Base-by-base conservation (phyloP, 306 rosid species). In the Hippophae tibetana region DNA sequence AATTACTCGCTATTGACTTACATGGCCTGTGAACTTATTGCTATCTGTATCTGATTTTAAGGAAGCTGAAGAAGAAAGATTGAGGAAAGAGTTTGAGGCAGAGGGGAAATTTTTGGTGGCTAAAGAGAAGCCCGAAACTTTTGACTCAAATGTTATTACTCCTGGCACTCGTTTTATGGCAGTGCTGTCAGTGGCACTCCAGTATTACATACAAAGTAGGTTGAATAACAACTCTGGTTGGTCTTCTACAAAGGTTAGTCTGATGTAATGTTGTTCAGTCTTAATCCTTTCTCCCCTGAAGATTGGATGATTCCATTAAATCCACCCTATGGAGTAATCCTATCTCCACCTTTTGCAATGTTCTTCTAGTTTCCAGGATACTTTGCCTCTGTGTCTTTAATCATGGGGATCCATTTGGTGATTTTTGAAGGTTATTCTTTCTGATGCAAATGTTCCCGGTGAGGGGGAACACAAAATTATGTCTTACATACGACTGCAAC, bases 401-500 rank as follows among this genome's bases (percentile, higher is more conserved):
- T 70, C 71, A 81, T 73, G 78, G 62, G 74, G 75, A 73, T 83
- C 76, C 82, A 74, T 78, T 78, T 69, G 84, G 76, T 89, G 78
- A 50, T 86, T 81, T 86, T 82, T 80, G 79, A 92, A 92, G 99
- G 99, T 85, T 79, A 83, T 88, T 69, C 93, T 92, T 78, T 88
- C 99, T 81, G 99, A 92, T 83, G 77, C 99, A 53, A 92, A 92
- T 57, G 95, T 78, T 61, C 90, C 88, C 56, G 99, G 99, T 7
- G 99, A 92, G 84, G 99, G 99, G 60, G 93, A 92, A 64, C 99
- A 92, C 77, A 92, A 92, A 80, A 82, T 87, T 65, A 92, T 92
- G 82, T 70, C 81, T 58, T 92, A 88, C 67, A 88, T 92, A 57
- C 89, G 96, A 61, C 69, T 18, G 62, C 96, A 88, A 61, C 88